Evolutionary conservation across 2,329 filamentous ascomycete genomes (phyloP).

Genomic region (Neurospora sp.): DNA sequence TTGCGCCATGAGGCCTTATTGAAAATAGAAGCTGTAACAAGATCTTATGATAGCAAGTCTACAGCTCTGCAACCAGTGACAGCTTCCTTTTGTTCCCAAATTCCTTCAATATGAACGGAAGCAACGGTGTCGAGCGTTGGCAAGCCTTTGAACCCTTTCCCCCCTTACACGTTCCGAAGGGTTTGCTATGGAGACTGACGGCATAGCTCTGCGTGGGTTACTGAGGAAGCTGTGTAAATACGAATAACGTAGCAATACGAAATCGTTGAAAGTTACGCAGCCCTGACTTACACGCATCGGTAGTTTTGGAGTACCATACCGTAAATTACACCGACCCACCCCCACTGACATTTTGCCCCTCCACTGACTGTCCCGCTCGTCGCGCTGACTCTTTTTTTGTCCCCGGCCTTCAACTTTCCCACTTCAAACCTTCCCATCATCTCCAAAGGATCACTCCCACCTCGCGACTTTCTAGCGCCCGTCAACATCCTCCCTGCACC

Average conservation of each 20-base stretch:
- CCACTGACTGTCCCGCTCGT: neutral
- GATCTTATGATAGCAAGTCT: rapidly evolving
- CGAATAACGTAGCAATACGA: neutral
- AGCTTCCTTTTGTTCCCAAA: neutral
- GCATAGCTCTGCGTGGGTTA: neutral
- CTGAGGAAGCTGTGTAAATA: neutral
- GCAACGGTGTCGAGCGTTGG: too few species aligned
- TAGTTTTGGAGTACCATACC: neutral
- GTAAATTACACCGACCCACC: neutral
- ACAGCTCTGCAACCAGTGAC: neutral
- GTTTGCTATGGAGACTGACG: neutral
- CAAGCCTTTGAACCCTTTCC: too few species aligned
- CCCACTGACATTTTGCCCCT: neutral
- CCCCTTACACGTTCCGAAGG: neutral
- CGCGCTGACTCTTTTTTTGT: neutral
- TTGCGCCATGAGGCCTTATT: neutral
- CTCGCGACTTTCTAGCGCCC: neutral
- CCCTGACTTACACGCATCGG: neutral
- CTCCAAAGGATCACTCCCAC: neutral
- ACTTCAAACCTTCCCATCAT: neutral
- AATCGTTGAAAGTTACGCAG: neutral
- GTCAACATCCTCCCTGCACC: neutral
- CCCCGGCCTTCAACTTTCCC: neutral
- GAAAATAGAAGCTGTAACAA: rapidly evolving
- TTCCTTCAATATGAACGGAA: neutral